phyloP scores from a whole-genome alignment of 2,329 filamentous ascomycete genomes.

The Xylariales sp. region DNA sequence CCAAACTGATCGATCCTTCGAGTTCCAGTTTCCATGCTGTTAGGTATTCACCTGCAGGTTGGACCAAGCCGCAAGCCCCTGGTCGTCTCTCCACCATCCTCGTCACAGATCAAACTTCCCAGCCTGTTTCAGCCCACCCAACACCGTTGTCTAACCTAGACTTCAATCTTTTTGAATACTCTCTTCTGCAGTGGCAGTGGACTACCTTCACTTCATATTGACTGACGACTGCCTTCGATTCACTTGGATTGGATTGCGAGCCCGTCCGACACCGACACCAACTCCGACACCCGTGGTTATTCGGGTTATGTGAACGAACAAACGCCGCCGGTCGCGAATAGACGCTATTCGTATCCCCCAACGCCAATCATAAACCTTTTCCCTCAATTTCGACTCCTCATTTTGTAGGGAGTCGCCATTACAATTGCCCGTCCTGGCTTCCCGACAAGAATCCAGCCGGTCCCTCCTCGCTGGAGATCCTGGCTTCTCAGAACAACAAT shows the following conservation, averaged over 20 bases:
- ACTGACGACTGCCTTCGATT: too few relatives aligned
- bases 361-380: too few relatives aligned
- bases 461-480: slow-evolving; percentile 37
- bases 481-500: slow-evolving; percentile 20
- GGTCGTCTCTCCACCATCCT: slow-evolving; percentile 15
- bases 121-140: slow-evolving; percentile 30
- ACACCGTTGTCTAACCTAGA: slow-evolving; percentile 5
- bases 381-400: slow-evolving; percentile 10
- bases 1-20: background rate
- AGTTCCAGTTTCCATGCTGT: background rate
- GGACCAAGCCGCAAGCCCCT: too few relatives aligned
- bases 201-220: too few relatives aligned
- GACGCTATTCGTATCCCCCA: too few relatives aligned
- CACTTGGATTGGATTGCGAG: too few relatives aligned
- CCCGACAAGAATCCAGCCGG: slow-evolving; percentile 39
- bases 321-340: too few relatives aligned
- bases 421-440: slow-evolving; percentile 40
- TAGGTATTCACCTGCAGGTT: background rate
- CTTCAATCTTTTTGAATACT: too few relatives aligned
- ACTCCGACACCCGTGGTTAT: too few relatives aligned
- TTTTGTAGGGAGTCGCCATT: slow-evolving; percentile 20
- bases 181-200: too few relatives aligned
- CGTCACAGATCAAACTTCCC: slow-evolving; percentile 30
- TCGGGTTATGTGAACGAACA: too few relatives aligned
- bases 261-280: too few relatives aligned